These are phyloP conservation scores for Acanthamoeba culbertsoni DNA, from an alignment of 208 protist genomes.

Conservation along the genomic window DNA sequence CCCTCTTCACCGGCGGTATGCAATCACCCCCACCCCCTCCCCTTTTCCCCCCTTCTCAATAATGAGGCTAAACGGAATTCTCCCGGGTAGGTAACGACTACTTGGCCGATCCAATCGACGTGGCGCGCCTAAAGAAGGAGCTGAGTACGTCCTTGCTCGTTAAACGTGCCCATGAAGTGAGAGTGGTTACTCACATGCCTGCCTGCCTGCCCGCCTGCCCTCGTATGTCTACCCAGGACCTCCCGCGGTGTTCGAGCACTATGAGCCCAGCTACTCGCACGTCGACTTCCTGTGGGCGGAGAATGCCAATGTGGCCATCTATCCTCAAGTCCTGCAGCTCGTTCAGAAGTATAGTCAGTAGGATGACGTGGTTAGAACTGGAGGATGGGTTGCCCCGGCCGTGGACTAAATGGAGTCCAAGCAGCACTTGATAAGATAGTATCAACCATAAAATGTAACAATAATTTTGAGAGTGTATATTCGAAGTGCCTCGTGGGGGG, in stretches of 20 bases:
- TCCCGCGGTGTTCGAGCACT: not conserved
- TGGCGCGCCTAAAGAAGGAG: not conserved
- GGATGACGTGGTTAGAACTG: not conserved
- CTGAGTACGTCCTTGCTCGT: not conserved
- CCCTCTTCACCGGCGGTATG: slow-evolving; percentile 37
- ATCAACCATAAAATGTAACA: too few species aligned
- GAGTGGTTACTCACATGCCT: not conserved
- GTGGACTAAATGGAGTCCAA: too few species aligned
- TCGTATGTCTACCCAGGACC: not conserved
- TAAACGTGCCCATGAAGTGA: not conserved
- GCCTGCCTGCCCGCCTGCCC: not conserved
- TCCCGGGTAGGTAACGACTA: not conserved
- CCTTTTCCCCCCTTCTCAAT: not conserved
- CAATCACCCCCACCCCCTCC: not conserved
- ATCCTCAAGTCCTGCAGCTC: not conserved
- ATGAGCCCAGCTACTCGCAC: slow-evolving; percentile 21
- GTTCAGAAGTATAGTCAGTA: not conserved
- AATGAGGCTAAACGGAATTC: too few species aligned
- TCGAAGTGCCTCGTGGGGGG: too few species aligned
- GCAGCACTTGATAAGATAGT: too few species aligned
- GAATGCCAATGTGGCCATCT: not conserved
- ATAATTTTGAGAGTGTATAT: too few species aligned
- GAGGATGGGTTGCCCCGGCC: not conserved
- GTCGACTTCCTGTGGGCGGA: slow-evolving; percentile 9
- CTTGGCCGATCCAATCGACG: slow-evolving; percentile 24